Evolutionary conservation across 768 basidiomycete genomes (phyloP).

Genomic region (Termitomyces sp.): DNA sequence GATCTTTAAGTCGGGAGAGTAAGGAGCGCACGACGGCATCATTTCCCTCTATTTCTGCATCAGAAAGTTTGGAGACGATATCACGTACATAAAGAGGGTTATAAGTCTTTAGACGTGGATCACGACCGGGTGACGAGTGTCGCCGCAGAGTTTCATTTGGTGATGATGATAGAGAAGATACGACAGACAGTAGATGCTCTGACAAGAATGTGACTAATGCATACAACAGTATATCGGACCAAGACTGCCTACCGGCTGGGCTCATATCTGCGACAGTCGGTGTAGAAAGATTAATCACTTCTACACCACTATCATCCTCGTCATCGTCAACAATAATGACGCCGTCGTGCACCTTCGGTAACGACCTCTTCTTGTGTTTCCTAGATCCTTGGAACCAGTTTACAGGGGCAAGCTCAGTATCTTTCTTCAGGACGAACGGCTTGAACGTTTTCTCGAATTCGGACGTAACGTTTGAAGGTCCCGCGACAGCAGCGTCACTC

Average conservation of each 20-base stretch:
- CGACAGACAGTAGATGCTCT: conserved; percentile 36
- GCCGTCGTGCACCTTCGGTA: conserved; percentile 26
- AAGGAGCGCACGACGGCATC: conserved; percentile 62
- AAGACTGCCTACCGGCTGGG: conserved; percentile 32
- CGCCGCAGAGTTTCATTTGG: conserved; percentile 14
- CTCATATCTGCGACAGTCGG: conserved; percentile 26
- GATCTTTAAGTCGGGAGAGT: conserved; percentile 55
- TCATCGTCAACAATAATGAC: conserved; percentile 55
- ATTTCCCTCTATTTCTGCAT: conserved; percentile 76
- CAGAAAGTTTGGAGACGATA: conserved; percentile 59
- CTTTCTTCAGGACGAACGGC: conserved; percentile 77
- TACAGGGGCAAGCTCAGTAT: conserved; percentile 60
- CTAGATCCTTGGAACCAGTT: conserved; percentile 57
- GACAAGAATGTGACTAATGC: conserved; percentile 5
- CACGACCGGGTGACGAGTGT: conserved; percentile 13
- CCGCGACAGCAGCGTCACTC: conserved; percentile 25
- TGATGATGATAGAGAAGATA: conserved; percentile 29
- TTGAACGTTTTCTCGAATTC: conserved; percentile 77
- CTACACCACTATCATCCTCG: conserved; percentile 15
- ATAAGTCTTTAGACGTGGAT: conserved; percentile 29
- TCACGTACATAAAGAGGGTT: conserved; percentile 35
- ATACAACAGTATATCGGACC: background rate
- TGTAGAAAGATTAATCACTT: conserved; percentile 19
- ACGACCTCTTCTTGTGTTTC: conserved; percentile 17
- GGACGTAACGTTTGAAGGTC: conserved; percentile 36